Evolutionary conservation across 768 basidiomycete genomes (phyloP).

Genomic region (Termitomyces sp.): DNA sequence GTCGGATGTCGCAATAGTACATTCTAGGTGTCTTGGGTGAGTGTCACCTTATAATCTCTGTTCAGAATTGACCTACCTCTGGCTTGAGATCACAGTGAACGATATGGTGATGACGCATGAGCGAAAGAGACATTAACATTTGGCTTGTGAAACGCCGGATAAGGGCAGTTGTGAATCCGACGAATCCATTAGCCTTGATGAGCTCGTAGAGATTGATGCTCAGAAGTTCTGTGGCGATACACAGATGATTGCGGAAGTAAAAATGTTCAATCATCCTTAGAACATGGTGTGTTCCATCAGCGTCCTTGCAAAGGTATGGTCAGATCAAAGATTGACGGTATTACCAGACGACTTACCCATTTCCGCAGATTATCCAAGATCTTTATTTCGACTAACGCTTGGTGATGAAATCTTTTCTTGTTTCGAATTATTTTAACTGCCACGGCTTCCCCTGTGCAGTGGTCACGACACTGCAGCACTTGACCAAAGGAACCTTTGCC

Average conservation of each 20-base stretch:
- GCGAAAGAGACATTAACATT: slow-evolving; percentile 85
- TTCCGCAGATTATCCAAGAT: slow-evolving; percentile 93
- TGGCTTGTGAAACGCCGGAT: slow-evolving; percentile 96
- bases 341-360: slow-evolving; percentile 70
- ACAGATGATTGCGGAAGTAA: slow-evolving; percentile 95
- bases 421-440: slow-evolving; percentile 99
- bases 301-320: slow-evolving; percentile 54
- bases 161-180: slow-evolving; percentile 93
- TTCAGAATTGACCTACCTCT: slow-evolving; percentile 59
- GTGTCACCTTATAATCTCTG: neutral
- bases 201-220: slow-evolving; percentile 99
- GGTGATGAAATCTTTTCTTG: slow-evolving; percentile 98
- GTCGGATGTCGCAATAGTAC: slow-evolving; percentile 91
- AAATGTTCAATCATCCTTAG: slow-evolving; percentile 99
- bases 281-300: slow-evolving; percentile 95
- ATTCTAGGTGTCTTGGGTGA: slow-evolving; percentile 52
- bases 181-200: slow-evolving; percentile 98
- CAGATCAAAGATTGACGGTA: neutral
- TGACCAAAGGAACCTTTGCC: slow-evolving; percentile 99
- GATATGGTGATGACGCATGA: slow-evolving; percentile 96
- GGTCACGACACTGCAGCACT: slow-evolving; percentile 92
- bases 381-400: slow-evolving; percentile 98
- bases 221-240: slow-evolving; percentile 96
- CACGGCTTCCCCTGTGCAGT: slow-evolving; percentile 92
- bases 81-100: slow-evolving; percentile 99